Evolutionary conservation across 2,329 filamentous ascomycete genomes (phyloP).

Genomic region (Remersonia thermophila): DNA sequence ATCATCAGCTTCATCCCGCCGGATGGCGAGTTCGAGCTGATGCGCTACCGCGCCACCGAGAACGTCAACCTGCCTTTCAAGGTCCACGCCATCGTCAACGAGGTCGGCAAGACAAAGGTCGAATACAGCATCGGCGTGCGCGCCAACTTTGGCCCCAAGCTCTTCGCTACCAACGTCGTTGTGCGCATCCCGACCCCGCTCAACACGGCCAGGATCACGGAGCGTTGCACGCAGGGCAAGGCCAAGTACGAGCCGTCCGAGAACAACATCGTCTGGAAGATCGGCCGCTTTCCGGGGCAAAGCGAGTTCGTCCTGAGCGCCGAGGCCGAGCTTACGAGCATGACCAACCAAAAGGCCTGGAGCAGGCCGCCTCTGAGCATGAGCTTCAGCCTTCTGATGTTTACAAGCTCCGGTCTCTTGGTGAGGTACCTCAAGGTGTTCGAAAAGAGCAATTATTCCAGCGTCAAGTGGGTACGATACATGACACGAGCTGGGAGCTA

Average conservation of each 20-base stretch:
- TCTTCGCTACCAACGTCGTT: constrained; percentile 94
- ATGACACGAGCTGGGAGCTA: constrained; percentile 98
- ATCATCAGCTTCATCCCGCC: constrained; percentile 96
- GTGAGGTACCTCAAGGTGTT: constrained; percentile 97
- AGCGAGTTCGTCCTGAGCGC: constrained; percentile 91
- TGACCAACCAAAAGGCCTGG: constrained; percentile 98
- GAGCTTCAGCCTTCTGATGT: constrained; percentile 93
- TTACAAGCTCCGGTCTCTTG: constrained; percentile 83
- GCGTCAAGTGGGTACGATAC: constrained; percentile 97
- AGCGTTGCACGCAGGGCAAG: constrained; percentile 89
- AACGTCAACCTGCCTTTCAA: constrained; percentile 99
- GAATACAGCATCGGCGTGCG: constrained; percentile 98
- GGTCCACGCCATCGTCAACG: constrained; percentile 95
- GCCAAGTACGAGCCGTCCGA: constrained; percentile 97
- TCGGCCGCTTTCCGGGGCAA: constrained; percentile 95
- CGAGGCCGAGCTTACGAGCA: constrained; percentile 84
- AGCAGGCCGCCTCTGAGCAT: constrained; percentile 83
- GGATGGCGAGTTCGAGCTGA: constrained; percentile 95
- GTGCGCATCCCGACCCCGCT: constrained; percentile 90
- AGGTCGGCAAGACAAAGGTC: constrained; percentile 92
- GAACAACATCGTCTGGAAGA: constrained; percentile 99
- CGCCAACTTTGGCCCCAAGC: constrained; percentile 89
- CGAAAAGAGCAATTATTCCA: constrained; percentile 98
- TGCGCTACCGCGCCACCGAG: constrained; percentile 95
- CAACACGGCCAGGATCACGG: constrained; percentile 88